phyloP scores from a whole-genome alignment of 1,284 basidiomycete genomes.

The Sporisorium scitamineum region DNA sequence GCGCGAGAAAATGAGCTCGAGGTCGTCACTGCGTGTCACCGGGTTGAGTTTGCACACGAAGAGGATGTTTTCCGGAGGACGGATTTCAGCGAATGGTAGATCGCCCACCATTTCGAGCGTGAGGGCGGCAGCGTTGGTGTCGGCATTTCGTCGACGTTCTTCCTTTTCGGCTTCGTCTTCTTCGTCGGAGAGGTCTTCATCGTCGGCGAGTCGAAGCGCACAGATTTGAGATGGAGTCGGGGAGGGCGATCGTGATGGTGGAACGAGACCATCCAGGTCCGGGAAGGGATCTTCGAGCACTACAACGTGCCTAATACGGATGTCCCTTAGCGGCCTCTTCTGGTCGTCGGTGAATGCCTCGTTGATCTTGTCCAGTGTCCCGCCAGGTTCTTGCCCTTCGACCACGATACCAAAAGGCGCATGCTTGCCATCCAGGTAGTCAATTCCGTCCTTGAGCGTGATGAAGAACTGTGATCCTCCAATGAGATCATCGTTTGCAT shows the following conservation, averaged over 20 bases:
- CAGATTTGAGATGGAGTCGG: slow-evolving; percentile 68
- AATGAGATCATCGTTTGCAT: slow-evolving; percentile 78
- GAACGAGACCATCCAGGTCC: slow-evolving; percentile 76
- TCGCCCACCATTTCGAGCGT: slow-evolving; percentile 99
- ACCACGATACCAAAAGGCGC: slow-evolving; percentile 95
- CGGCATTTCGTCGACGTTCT: slow-evolving; percentile 80
- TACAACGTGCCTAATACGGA: slow-evolving; percentile 85
- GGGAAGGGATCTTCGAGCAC: slow-evolving; percentile 95
- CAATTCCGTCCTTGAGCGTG: slow-evolving; percentile 88
- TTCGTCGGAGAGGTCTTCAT: slow-evolving; percentile 68
- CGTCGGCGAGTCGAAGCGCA: slow-evolving; percentile 79
- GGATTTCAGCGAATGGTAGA: slow-evolving; percentile 95
- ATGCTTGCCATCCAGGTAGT: slow-evolving; percentile 95
- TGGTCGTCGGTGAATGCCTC: slow-evolving; percentile 89
- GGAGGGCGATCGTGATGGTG: slow-evolving; percentile 81
- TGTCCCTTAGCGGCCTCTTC: slow-evolving; percentile 89
- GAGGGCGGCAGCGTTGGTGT: slow-evolving; percentile 89
- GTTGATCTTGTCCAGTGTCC: slow-evolving; percentile 89
- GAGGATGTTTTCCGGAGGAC: slow-evolving; percentile 96
- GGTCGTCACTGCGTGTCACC: slow-evolving; percentile 92
- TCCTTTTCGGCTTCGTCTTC: slow-evolving; percentile 86
- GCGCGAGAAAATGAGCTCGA: slow-evolving; percentile 95
- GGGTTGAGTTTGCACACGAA: slow-evolving; percentile 99
- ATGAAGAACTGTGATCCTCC: slow-evolving; percentile 97
- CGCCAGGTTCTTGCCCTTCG: slow-evolving; percentile 80